Evolutionary conservation across 2,329 filamentous ascomycete species (phyloP).

Genomic region (Cordyceps sp.): DNA sequence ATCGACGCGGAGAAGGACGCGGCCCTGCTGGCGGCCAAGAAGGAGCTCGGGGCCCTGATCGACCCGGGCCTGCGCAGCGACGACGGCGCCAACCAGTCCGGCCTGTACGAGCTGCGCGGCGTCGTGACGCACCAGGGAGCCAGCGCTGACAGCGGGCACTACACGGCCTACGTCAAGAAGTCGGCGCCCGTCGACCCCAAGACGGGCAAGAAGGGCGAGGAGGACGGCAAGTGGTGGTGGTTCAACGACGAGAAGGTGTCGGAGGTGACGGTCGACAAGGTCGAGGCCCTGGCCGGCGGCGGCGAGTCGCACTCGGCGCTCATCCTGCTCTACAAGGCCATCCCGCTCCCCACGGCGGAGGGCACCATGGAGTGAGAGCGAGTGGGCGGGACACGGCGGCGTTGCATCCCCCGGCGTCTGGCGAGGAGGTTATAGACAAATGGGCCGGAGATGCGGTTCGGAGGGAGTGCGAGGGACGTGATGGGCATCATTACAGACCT

Average conservation of each 20-base stretch:
- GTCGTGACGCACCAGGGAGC: slow-evolving; percentile 94
- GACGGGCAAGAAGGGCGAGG: slow-evolving; percentile 60
- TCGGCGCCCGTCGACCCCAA: slow-evolving; percentile 52
- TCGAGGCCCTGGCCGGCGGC: slow-evolving; percentile 76
- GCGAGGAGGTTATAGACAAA: no score
- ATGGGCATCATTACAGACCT: neutral
- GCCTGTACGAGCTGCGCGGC: slow-evolving; percentile 84
- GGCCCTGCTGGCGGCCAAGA: slow-evolving; percentile 64
- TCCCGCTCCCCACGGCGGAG: slow-evolving; percentile 46
- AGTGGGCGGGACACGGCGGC: neutral
- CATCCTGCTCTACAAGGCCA: slow-evolving; percentile 62
- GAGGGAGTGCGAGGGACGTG: neutral
- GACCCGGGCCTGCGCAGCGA: slow-evolving; percentile 59
- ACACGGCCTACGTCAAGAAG: slow-evolving; percentile 97
- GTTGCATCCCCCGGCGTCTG: neutral
- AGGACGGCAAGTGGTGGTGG: slow-evolving; percentile 99
- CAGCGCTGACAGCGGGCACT: slow-evolving; percentile 93
- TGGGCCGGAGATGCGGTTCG: no score
- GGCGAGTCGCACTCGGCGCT: slow-evolving; percentile 75
- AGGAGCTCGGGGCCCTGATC: slow-evolving; percentile 68
- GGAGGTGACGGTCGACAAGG: slow-evolving; percentile 82
- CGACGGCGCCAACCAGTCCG: slow-evolving; percentile 77
- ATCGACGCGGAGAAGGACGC: slow-evolving; percentile 72
- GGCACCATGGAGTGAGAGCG: slow-evolving; percentile 16
- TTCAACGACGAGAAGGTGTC: slow-evolving; percentile 98